Evolutionary conservation across 345 rosid genomes (phyloP).

Genomic region (Dimocarpus longan): DNA sequence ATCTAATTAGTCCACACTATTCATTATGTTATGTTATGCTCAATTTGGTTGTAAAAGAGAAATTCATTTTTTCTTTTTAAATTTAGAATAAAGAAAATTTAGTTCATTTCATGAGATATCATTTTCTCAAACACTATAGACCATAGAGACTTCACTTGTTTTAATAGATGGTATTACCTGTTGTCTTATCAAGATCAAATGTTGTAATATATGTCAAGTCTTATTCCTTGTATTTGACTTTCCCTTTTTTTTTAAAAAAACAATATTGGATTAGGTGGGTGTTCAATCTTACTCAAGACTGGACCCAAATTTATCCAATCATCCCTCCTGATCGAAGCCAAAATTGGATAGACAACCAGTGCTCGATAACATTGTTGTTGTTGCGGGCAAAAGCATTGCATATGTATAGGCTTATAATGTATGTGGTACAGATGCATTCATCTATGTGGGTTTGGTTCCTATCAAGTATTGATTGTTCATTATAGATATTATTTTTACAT

Average conservation of each 20-base stretch:
- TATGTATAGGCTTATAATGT: background rate
- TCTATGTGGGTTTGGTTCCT: slow-evolving; percentile 13
- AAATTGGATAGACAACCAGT: slow-evolving; percentile 7
- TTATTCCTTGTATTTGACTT: background rate
- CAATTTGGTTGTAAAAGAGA: too few species aligned
- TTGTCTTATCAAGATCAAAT: background rate
- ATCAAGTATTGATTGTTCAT: slow-evolving; percentile 1
- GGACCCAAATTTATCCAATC: background rate
- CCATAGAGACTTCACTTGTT: too few species aligned
- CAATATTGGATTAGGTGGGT: slow-evolving; percentile 12
- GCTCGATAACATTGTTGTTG: slow-evolving; percentile 13
- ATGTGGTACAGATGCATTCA: slow-evolving; percentile 13
- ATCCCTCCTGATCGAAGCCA: slow-evolving; percentile 7
- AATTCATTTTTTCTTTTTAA: too few species aligned
- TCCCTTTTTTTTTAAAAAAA: background rate
- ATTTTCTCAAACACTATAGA: too few species aligned
- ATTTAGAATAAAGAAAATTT: too few species aligned
- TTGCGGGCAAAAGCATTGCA: slow-evolving; percentile 15
- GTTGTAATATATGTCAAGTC: background rate
- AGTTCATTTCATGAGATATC: slow-evolving; percentile 28
- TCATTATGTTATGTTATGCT: too few species aligned
- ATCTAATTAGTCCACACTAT: too few species aligned
- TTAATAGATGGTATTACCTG: background rate
- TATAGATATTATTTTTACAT: slow-evolving; percentile 5
- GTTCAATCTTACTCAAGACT: background rate